phyloP scores from a whole-genome alignment of 306 rosid species.

The Pterocarpus santalinus region DNA sequence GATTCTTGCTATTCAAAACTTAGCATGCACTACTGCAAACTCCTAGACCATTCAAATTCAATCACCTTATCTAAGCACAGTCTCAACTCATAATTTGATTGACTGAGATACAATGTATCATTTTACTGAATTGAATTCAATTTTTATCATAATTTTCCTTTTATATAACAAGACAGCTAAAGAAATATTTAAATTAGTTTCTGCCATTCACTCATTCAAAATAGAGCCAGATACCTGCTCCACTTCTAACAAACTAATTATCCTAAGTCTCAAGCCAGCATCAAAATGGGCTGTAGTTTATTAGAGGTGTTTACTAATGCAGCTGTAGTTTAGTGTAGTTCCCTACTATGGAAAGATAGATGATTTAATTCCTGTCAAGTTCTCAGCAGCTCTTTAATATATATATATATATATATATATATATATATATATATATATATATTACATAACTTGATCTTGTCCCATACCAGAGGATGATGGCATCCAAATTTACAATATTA shows the following conservation, averaged over 20 bases:
- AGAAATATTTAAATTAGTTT: constrained; percentile 24
- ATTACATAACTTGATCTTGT: not conserved
- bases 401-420: not conserved
- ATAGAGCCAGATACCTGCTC: constrained; percentile 13
- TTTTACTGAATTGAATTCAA: not conserved
- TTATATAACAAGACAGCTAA: constrained; percentile 19
- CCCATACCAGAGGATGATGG: constrained; percentile 18
- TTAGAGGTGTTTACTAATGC: constrained; percentile 20
- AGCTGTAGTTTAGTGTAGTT: not conserved
- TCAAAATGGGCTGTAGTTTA: not conserved
- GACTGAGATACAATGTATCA: constrained; percentile 9
- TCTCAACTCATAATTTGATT: not conserved
- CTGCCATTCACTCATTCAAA: constrained; percentile 24
- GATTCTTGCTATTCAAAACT: constrained; percentile 1
- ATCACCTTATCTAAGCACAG: constrained; percentile 24
- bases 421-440: not conserved
- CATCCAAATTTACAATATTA: constrained; percentile 16
- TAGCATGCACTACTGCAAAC: constrained; percentile 25
- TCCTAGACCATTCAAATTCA: constrained; percentile 20
- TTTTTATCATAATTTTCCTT: not conserved
- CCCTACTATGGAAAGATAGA: not conserved
- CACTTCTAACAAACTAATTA: constrained; percentile 10
- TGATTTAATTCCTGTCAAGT: constrained; percentile 24
- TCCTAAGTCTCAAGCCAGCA: constrained; percentile 8
- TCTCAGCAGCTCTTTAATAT: constrained; percentile 20